Percentiles rank a stretch among this genome's conserved stretches.
Evolutionary conservation across 2,329 filamentous ascomycete species (phyloP).

Genomic region (Huntiella bhutanensis): DNA sequence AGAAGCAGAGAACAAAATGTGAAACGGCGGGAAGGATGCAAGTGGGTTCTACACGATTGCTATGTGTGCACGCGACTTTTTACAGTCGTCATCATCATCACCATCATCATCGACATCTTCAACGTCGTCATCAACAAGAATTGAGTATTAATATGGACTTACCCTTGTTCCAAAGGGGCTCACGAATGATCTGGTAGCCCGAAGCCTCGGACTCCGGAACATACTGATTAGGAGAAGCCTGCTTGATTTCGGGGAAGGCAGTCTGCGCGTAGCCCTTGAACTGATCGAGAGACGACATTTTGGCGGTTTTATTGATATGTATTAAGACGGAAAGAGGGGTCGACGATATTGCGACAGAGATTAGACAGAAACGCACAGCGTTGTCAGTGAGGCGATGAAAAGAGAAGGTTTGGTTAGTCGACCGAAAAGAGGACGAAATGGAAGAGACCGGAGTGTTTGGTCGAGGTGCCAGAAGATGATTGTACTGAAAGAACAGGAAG

Average conservation of each 20-base stretch:
- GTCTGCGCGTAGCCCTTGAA: conserved; percentile 40
- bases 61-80: conserved; percentile 1
- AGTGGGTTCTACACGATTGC: conserved; percentile 5
- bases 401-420: no score
- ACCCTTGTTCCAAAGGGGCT: conserved; percentile 51
- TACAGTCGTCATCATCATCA: no score
- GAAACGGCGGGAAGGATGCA: no score
- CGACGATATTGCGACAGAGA: conserved; percentile 11
- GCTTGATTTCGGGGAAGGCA: conserved; percentile 35
- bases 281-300: conserved; percentile 39
- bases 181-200: conserved; percentile 41
- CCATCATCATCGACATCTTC: neutral
- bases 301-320: conserved; percentile 14
- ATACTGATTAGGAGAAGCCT: conserved; percentile 34
- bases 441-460: no score
- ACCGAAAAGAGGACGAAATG: conserved; percentile 17
- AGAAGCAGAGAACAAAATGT: neutral
- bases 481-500: no score
- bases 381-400: no score
- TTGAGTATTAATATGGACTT: conserved; percentile 15
- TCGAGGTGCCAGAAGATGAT: no score
- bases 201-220: conserved; percentile 30
- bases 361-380: conserved; percentile 20
- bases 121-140: neutral
- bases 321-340: no score